Evolutionary conservation across 2,329 filamentous ascomycete genomes (phyloP).

Genomic region (Aulographum hederae): DNA sequence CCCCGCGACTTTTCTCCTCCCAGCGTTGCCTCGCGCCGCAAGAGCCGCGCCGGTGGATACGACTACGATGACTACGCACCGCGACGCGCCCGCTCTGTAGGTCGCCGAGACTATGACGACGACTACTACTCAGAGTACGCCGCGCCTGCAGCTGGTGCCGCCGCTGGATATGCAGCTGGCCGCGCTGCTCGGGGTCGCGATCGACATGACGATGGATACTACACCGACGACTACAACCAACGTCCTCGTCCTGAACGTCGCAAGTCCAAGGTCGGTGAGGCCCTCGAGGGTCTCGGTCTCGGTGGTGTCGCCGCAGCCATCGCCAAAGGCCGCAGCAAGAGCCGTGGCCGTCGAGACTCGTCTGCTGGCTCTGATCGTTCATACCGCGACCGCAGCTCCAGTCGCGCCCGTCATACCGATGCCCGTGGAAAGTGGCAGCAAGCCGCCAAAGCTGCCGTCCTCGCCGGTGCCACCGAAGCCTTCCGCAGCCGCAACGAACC

Average conservation of each 20-base stretch:
- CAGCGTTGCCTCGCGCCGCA: slow-evolving; percentile 30
- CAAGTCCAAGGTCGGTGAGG: slow-evolving; percentile 43
- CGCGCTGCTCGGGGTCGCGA: slow-evolving; percentile 12
- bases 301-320: slow-evolving; percentile 33
- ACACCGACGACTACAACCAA: slow-evolving; percentile 24
- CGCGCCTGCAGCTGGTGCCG: slow-evolving; percentile 20
- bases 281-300: slow-evolving; percentile 38
- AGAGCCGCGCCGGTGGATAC: slow-evolving; percentile 19
- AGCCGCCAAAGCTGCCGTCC: slow-evolving; percentile 75
- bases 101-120: slow-evolving; percentile 37
- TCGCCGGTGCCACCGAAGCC: slow-evolving; percentile 81
- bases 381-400: slow-evolving; percentile 16
- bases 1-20: slow-evolving; percentile 69
- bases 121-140: slow-evolving; percentile 23
- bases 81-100: slow-evolving; percentile 46
- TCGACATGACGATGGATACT: slow-evolving; percentile 22
- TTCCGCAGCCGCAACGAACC: slow-evolving; percentile 80
- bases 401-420: slow-evolving; percentile 36
- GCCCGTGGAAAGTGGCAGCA: slow-evolving; percentile 40
- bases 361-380: slow-evolving; percentile 13
- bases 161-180: slow-evolving; percentile 14
- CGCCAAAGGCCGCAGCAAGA: slow-evolving; percentile 38
- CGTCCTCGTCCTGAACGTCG: slow-evolving; percentile 26
- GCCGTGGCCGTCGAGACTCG: slow-evolving; percentile 36
- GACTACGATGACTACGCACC: slow-evolving; percentile 30